Percentiles rank a stretch among this genome's conserved stretches.
phyloP scores from a whole-genome alignment of 345 rosid species.

The Cochlearia excelsa region DNA sequence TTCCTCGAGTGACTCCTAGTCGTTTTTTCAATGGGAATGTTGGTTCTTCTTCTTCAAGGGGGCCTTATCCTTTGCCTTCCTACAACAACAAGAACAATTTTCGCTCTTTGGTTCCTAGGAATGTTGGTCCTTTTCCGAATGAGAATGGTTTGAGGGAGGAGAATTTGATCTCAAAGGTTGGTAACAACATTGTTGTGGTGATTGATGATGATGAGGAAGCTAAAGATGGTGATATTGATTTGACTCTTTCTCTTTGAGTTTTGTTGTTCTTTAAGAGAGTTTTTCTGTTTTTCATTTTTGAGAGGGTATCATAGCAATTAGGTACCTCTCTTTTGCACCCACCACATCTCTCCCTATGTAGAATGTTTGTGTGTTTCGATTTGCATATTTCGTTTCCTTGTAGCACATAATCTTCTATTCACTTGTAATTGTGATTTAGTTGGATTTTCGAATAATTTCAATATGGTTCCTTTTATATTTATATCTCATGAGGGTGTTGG shows the following conservation, averaged over 20 bases:
- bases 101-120: neutral
- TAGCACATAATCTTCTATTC: too few relatives aligned
- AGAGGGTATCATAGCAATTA: conserved; percentile 14
- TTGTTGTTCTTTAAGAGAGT: conserved; percentile 1
- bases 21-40: conserved; percentile 1
- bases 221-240: conserved; percentile 19
- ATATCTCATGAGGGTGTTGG: too few relatives aligned
- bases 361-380: neutral
- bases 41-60: conserved; percentile 3
- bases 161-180: conserved; percentile 34
- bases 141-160: conserved; percentile 14
- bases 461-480: too few relatives aligned
- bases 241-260: conserved; percentile 30
- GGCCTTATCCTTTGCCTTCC: neutral
- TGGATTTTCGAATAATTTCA: too few relatives aligned
- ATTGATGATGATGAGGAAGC: conserved; percentile 18
- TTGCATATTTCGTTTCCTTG: too few relatives aligned
- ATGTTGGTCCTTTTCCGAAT: conserved; percentile 5
- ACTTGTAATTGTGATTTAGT: too few relatives aligned
- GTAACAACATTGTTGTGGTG: conserved; percentile 13
- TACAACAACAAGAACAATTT: neutral
- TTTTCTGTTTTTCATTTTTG: neutral
- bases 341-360: conserved; percentile 6
- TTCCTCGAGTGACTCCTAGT: conserved; percentile 28
- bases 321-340: neutral